phyloP scores from a whole-genome alignment of 139 green algal species.

The Asterochloris erici region DNA sequence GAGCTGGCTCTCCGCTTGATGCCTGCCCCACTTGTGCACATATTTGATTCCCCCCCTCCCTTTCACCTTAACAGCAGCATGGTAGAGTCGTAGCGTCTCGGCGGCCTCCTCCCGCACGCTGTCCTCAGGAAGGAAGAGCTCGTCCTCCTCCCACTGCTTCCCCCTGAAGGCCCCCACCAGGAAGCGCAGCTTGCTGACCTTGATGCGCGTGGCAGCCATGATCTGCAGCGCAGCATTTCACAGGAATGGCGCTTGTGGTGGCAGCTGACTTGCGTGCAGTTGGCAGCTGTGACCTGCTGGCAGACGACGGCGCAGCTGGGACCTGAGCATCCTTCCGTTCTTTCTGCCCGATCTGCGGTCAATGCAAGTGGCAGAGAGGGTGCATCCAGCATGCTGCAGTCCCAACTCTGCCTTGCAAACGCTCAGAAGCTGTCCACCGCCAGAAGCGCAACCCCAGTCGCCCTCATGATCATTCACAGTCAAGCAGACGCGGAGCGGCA shows the following conservation, averaged over 20 bases:
- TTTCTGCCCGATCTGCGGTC: no score
- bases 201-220: constrained; percentile 33
- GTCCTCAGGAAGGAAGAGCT: constrained; percentile 37
- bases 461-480: no score
- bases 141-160: constrained; percentile 33
- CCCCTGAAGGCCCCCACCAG: constrained; percentile 27
- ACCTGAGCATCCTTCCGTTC: no score
- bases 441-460: not conserved
- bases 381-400: no score
- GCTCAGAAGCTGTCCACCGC: not conserved
- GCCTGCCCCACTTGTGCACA: no score
- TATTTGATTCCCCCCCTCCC: no score
- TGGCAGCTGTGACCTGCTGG: no score
- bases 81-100: constrained; percentile 8
- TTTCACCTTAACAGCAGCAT: not conserved
- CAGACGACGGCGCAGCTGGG: no score
- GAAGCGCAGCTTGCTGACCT: constrained; percentile 41
- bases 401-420: not conserved
- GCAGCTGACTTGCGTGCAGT: no score
- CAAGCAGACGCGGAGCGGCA: not conserved
- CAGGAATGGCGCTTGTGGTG: no score
- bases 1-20: no score
- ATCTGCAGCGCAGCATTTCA: constrained; percentile 10
- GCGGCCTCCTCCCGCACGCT: constrained; percentile 6
- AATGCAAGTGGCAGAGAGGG: no score